phyloP scores from a whole-genome alignment of 2,329 filamentous ascomycete species.

The Cadophora sp. region DNA sequence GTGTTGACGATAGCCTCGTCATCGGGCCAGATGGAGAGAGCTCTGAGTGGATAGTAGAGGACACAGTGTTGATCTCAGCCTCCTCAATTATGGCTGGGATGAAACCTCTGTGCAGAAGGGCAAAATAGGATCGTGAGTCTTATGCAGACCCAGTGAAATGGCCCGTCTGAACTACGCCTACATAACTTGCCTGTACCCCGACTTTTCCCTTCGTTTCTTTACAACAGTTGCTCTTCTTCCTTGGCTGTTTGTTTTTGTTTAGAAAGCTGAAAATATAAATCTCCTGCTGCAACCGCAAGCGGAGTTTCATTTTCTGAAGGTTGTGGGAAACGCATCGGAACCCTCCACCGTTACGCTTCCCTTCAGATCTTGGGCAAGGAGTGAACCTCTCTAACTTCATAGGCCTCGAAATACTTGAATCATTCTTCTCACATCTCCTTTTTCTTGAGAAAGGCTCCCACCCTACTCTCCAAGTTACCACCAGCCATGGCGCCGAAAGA shows the following conservation, averaged over 20 bases:
- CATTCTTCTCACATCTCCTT: too few relatives aligned
- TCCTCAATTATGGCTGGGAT: background rate
- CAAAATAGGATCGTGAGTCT: constrained; percentile 7
- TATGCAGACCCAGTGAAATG: background rate
- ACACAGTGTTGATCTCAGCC: constrained; percentile 1
- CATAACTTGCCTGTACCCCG: background rate
- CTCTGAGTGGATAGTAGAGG: background rate
- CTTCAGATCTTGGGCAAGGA: background rate
- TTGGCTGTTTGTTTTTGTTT: background rate
- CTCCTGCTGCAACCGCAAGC: background rate
- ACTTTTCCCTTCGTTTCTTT: background rate
- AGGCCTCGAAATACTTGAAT: background rate
- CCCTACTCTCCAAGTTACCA: background rate
- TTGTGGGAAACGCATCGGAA: background rate
- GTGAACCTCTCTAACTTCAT: too few relatives aligned
- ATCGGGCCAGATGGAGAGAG: background rate
- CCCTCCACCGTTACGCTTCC: background rate
- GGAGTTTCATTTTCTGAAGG: background rate
- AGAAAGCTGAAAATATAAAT: background rate
- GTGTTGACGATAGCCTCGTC: background rate
- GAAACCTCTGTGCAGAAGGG: constrained; percentile 9
- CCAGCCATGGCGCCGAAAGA: background rate
- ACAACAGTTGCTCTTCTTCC: background rate
- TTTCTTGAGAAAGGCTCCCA: background rate
- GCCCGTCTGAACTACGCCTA: background rate